phyloP scores from a whole-genome alignment of 2,329 filamentous ascomycete genomes.

The Venturia pyrina region DNA sequence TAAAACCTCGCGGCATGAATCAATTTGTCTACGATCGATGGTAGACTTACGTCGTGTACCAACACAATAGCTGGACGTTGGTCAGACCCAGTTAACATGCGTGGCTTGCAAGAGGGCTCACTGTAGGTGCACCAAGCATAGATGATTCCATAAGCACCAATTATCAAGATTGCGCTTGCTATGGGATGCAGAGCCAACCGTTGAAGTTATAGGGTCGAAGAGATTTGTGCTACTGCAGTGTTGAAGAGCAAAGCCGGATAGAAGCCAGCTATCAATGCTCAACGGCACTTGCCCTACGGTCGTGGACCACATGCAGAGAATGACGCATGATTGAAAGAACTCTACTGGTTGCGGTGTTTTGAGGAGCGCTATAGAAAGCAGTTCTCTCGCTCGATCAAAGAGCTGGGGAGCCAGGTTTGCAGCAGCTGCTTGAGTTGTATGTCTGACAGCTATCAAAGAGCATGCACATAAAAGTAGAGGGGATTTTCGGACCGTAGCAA shows the following conservation, averaged over 20 bases:
- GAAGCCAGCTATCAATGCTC: conserved; percentile 36
- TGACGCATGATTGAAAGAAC: conserved; percentile 34
- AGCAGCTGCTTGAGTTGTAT: conserved; percentile 30
- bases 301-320: conserved; percentile 38
- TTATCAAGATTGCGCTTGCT: conserved; percentile 21
- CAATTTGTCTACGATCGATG: conserved; percentile 28
- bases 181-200: conserved; percentile 9
- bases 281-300: conserved; percentile 35
- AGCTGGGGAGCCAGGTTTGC: conserved; percentile 27
- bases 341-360: conserved; percentile 30
- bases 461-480: conserved; percentile 30
- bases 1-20: conserved; percentile 28
- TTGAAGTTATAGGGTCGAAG: conserved; percentile 19
- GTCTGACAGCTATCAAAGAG: conserved; percentile 33
- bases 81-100: background rate
- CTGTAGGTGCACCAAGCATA: conserved; percentile 36
- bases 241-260: conserved; percentile 35
- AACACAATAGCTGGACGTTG: conserved; percentile 30
- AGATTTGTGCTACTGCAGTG: conserved; percentile 30
- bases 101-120: conserved; percentile 13
- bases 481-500: conserved; percentile 26
- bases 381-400: conserved; percentile 26
- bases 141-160: conserved; percentile 34
- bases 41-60: conserved; percentile 31
- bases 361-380: conserved; percentile 24